Base-by-base conservation (phyloP, 75 land plant species). In the Chamaecyparis obtusa region DNA sequence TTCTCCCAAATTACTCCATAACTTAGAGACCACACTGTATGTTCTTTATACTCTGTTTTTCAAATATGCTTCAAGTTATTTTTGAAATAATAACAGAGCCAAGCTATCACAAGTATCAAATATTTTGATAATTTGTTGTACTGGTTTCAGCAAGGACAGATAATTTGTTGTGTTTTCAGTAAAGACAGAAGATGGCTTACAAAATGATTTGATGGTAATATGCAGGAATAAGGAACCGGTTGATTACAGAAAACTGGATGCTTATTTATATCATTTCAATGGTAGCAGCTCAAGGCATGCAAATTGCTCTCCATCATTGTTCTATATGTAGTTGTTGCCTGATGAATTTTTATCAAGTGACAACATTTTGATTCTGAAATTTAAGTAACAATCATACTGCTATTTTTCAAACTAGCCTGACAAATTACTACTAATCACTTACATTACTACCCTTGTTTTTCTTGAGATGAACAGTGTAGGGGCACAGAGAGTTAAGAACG, bases 261-360 rank as follows among this genome's bases (percentile, higher is more conserved):
- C 87, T 1, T 87, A 86, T 81, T 91, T 97, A 87, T 97, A 97
- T 49, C 96, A 92, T 64, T 93, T 97, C 86, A 95, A 92, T 85
- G 99, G 97, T 9, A 95, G 97, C 83, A 88, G 94, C 87, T 93
- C 94, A 81, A 97, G 99, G 99, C 94, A 90, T 39, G 48, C 17
- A 51, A 51, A 79, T 79, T 41, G 46, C 82, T 41, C 43, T 41
- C 9, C 48, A 37, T 36, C 19, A 36, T 15, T 51, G 55, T 51
- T 51, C 15, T 51, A 14, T 51, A 14, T 51, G 13, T 13, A 51
- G 16, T 51, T 51, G 16, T 51, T 48, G 51, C 51, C 51, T 9
- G 51, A 48, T n/a, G n/a, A n/a, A n/a, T n/a, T n/a, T n/a, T n/a
- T n/a, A n/a, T n/a, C n/a, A n/a, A n/a, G n/a, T n/a, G n/a, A n/a